Conservation (phyloP, 2,329 filamentous ascomycete species). For the Diaporthe citri region DNA sequence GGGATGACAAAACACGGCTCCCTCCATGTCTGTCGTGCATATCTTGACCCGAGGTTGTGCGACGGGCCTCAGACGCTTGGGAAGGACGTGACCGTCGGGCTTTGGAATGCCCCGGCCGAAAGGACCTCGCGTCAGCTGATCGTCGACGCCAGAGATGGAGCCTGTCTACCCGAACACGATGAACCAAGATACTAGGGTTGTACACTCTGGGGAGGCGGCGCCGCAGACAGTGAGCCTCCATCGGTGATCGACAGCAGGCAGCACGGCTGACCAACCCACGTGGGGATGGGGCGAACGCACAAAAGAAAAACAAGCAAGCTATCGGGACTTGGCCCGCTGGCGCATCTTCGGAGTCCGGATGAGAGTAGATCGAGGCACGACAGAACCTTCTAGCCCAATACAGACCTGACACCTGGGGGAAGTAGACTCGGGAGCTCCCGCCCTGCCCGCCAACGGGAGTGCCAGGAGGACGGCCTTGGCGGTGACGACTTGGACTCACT, state of each 20-base stretch:
- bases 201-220: neutral
- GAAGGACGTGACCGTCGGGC: too few relatives aligned
- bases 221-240: neutral
- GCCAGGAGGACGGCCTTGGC: slow-evolving; percentile 14
- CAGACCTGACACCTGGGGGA: neutral
- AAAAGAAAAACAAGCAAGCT: neutral
- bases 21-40: slow-evolving; percentile 3
- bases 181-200: neutral
- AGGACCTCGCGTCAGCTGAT: neutral
- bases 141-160: neutral
- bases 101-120: neutral
- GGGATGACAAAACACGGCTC: neutral
- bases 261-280: neutral
- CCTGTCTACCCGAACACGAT: neutral
- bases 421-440: slow-evolving; percentile 13
- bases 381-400: slow-evolving; percentile 7
- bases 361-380: neutral
- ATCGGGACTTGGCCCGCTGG: slow-evolving; percentile 10
- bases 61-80: neutral
- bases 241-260: neutral
- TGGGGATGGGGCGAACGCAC: neutral
- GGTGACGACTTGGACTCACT: neutral
- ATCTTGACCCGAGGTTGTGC: neutral
- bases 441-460: slow-evolving; percentile 1
- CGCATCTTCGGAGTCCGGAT: slow-evolving; percentile 24